Percentiles rank a stretch among this genome's conserved stretches.
Conservation (phyloP, 139 green algal genomes). For the Chara braunii region DNA sequence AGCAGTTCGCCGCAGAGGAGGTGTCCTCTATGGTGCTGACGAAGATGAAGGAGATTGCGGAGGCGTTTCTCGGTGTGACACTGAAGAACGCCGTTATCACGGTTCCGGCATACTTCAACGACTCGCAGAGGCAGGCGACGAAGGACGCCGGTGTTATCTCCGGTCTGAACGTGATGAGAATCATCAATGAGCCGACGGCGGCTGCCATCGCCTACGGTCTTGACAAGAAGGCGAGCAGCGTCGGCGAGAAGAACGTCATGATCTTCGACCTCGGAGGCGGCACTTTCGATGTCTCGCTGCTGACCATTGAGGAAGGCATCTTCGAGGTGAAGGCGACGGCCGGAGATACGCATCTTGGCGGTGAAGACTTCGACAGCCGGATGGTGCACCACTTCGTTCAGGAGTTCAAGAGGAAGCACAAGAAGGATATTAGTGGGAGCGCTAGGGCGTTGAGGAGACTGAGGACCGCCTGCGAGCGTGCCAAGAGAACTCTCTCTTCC, state of each 20-base stretch:
- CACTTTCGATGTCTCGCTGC: constrained; percentile 94
- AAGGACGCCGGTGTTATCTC: constrained; percentile 90
- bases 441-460: constrained; percentile 65
- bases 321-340: constrained; percentile 95
- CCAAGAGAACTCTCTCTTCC: constrained; percentile 80
- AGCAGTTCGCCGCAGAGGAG: constrained; percentile 84
- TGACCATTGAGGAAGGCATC: constrained; percentile 96
- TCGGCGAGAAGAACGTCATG: constrained; percentile 46
- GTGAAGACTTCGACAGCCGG: constrained; percentile 92
- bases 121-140: constrained; percentile 64
- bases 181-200: constrained; percentile 94
- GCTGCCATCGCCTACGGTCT: constrained; percentile 85
- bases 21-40: constrained; percentile 91
- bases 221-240: constrained; percentile 52
- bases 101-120: not conserved
- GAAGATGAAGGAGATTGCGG: constrained; percentile 91
- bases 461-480: constrained; percentile 79
- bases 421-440: constrained; percentile 89
- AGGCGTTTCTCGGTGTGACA: not conserved
- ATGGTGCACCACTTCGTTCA: constrained; percentile 84
- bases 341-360: constrained; percentile 90
- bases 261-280: constrained; percentile 94
- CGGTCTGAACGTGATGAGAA: constrained; percentile 85
- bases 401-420: constrained; percentile 98
- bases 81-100: not conserved